A percentile compares a stretch with the other conserved stretches of the same genome.
Evolutionary conservation across 1,284 basidiomycete genomes (phyloP).

Genomic region (Earliella scabrosa): DNA sequence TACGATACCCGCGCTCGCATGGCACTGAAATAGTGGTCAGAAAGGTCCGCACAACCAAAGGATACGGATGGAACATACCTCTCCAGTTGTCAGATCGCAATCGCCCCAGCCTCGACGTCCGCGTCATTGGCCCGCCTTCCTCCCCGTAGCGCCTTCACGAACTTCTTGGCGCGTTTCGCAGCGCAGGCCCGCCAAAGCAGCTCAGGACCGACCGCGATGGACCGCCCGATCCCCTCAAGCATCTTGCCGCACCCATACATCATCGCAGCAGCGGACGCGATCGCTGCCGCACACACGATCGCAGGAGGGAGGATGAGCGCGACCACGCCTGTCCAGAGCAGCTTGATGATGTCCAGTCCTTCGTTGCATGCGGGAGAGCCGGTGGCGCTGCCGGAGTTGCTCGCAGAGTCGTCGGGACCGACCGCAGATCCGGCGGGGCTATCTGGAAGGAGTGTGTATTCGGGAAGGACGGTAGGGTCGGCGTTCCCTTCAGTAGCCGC

Average conservation of each 20-base stretch:
- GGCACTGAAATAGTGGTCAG: no score
- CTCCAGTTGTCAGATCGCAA: slow-evolving; percentile 5
- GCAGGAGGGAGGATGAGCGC: slow-evolving; percentile 16
- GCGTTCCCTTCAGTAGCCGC: neutral
- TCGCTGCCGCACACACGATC: slow-evolving; percentile 5
- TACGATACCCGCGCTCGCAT: no score
- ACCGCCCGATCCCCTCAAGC: slow-evolving; percentile 18
- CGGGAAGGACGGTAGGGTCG: slow-evolving; percentile 12
- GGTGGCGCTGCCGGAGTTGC: neutral
- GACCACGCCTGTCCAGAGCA: slow-evolving; percentile 6
- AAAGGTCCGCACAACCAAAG: no score
- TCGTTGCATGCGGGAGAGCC: neutral
- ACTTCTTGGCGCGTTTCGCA: neutral
- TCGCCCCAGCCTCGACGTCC: slow-evolving; percentile 6
- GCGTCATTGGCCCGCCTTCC: neutral
- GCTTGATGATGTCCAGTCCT: slow-evolving; percentile 2
- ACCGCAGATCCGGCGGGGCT: slow-evolving; percentile 1
- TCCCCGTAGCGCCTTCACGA: slow-evolving; percentile 1
- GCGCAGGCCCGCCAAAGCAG: slow-evolving; percentile 3
- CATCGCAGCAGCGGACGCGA: slow-evolving; percentile 8
- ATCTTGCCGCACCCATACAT: slow-evolving; percentile 19
- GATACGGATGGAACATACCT: no score
- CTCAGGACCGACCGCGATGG: slow-evolving; percentile 15
- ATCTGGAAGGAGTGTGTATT: slow-evolving; percentile 15
- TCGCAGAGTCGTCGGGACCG: neutral